Evolutionary conservation across 345 rosid species (phyloP).

Genomic region (Garcia nutans): DNA sequence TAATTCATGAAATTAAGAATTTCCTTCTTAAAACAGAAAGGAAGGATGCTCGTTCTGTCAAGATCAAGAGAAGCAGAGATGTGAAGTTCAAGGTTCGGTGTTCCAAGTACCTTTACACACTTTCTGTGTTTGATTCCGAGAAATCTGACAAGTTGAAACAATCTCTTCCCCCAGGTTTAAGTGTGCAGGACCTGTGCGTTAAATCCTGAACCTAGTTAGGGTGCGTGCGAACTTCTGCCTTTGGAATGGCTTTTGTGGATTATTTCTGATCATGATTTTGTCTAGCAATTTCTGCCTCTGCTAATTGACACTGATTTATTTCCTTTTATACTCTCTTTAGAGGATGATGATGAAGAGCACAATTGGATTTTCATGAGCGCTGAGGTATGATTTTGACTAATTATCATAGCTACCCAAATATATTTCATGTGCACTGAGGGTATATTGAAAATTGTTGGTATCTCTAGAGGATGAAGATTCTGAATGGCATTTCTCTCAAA

Average conservation of each 20-base stretch:
- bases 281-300: background rate
- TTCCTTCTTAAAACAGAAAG: too few species aligned
- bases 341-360: constrained; percentile 47
- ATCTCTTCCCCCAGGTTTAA: too few species aligned
- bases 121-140: too few species aligned
- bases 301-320: background rate
- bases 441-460: constrained; percentile 4
- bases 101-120: too few species aligned
- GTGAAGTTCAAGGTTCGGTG: too few species aligned
- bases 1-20: too few species aligned
- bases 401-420: background rate
- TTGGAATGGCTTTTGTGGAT: background rate
- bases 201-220: constrained; percentile 85
- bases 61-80: too few species aligned
- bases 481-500: constrained; percentile 49
- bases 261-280: background rate
- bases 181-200: too few species aligned
- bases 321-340: constrained; percentile 22
- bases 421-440: background rate
- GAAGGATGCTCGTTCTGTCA: too few species aligned
- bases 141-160: too few species aligned
- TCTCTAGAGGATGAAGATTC: constrained; percentile 50
- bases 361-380: constrained; percentile 89
- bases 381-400: constrained; percentile 46
- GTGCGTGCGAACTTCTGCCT: constrained; percentile 34